A percentile compares a stretch with the other conserved stretches of the same genome.
These are phyloP conservation scores for Coniochaeta prunicola DNA, from an alignment of 2,329 filamentous ascomycete genomes.

Conservation along the genomic window DNA sequence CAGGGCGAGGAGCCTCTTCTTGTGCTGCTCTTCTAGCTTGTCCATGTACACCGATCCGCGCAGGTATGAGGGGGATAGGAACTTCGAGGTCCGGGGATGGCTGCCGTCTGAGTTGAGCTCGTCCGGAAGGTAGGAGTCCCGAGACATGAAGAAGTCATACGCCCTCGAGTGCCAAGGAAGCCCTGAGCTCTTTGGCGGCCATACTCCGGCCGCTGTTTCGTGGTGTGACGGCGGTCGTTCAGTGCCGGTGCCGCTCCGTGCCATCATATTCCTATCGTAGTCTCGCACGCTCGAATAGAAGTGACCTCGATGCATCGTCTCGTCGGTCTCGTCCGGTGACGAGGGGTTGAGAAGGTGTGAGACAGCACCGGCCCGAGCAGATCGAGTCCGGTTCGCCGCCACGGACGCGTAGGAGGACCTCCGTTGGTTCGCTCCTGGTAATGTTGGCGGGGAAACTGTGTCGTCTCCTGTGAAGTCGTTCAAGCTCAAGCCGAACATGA, in stretches of 20 bases:
- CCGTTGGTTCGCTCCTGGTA: background rate
- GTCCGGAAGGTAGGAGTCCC: constrained; percentile 11
- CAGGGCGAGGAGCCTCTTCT: constrained; percentile 46
- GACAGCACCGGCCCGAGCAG: constrained; percentile 29
- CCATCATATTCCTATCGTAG: background rate
- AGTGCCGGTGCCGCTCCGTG: background rate
- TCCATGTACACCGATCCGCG: constrained; percentile 70
- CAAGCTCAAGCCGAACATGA: background rate
- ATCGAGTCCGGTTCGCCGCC: background rate
- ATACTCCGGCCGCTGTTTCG: background rate
- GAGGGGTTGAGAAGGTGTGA: constrained; percentile 48
- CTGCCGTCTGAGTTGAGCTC: constrained; percentile 11
- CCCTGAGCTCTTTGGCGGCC: constrained; percentile 20
- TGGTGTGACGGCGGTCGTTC: background rate
- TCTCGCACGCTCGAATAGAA: background rate
- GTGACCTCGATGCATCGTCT: background rate
- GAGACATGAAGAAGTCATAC: constrained; percentile 40
- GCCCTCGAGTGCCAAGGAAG: constrained; percentile 44
- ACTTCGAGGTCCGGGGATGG: constrained; percentile 31
- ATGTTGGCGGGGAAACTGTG: background rate
- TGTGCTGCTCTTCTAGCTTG: constrained; percentile 64
- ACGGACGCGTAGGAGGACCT: background rate
- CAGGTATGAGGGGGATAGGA: constrained; percentile 83
- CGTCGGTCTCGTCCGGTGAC: constrained; percentile 14
- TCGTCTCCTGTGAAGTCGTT: background rate